Base-by-base conservation (phyloP, 495 filamentous ascomycete species). In the Halenospora varia region DNA sequence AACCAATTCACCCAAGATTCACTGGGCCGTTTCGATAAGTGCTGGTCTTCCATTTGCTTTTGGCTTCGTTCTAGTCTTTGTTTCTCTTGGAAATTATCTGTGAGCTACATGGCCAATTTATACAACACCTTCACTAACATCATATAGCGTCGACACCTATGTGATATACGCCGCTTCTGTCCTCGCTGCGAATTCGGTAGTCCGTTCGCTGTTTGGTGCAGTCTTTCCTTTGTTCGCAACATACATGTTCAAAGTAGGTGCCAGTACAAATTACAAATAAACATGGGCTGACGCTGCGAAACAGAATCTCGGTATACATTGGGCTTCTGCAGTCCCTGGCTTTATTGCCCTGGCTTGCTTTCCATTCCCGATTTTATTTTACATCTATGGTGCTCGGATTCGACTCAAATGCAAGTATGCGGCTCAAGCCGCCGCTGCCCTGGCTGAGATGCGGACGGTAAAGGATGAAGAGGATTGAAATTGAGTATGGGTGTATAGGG, bases 161-260 rank as follows among this genome's bases (percentile, higher is more conserved):
- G 91, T 70, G 48, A 86, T 92, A 58, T 92, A 86, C 64, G 88
- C 88, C 4, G 88, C 89, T 2, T 89, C 85, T 0, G 88, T 89
- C 1, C 74, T 94, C 18, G 89, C 89, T 0, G 87, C 87, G 0
- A 81, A 80, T 1, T 76, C 76, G 0, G 82, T 84, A 41, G 64
- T 77, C 22, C 73, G 88, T 1, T 81, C 77, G 44, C 73, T 84
- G 17, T 77, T 83, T 42, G 88, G 83, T 4, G 83, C 85, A 0
- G 71, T 75, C 3, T 73, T 84, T 39, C 82, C 82, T 0, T 72
- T 90, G 3, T 92, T 90, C 69, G 81, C 84, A 0, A 88, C 73
- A 15, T 77, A 88, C 51, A 87, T 87, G 86, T 88, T 74, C 73
- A n/a, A n/a, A n/a, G n/a, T n/a, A n/a, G n/a, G n/a, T n/a, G n/a